Base-by-base conservation (phyloP, 306 rosid species). In the Prunus armeniaca region DNA sequence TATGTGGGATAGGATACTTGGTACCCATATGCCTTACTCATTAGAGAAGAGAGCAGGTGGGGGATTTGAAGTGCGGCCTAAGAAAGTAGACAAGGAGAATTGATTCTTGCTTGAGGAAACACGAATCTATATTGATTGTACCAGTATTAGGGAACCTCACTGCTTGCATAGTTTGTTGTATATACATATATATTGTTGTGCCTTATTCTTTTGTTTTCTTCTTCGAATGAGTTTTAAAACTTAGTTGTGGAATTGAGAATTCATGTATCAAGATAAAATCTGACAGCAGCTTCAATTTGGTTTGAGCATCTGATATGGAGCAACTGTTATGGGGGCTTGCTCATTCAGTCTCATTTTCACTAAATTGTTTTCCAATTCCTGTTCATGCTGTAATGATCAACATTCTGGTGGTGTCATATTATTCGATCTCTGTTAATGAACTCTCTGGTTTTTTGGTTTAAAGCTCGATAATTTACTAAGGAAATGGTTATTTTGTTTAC, bases 1-100 rank as follows among this genome's bases (percentile, higher is more conserved):
- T 6, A 69, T 89, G 86, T 92, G 99, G 99, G 99, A 95, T 81
- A 80, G 82, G 79, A 81, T 95, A 28, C 84, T 92, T 66, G 99
- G 99, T 17, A 90, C 97, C 55, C 74, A 95, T 78, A 92, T 92
- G 99, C 97, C 99, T 20, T 95, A 92, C 87, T 77, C 93, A 2
- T 80, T 95, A 88, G 96, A 89, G 83, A 80, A 83, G 88, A 92
- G 87, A 79, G 68, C 79, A 18, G 91, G 88, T 49, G 97, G 97
- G 24, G 99, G 99, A 49, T 92, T 88, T 38, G 99, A 90, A 82
- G 86, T 91, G 51, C 89, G 74, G 70, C 90, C 97, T 51, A 69
- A 73, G 24, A 88, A 87, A 78, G 91, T 69, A 19, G 74, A 5
- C 78, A 92, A 95, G 87, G 97, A 82, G 65, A 91, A 82, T 65